Evolutionary conservation across 202 grass and related monocot species (phyloP), one percentile per base, ranked within the genome.

Genomic region (Tripidium arundinaceum): DNA sequence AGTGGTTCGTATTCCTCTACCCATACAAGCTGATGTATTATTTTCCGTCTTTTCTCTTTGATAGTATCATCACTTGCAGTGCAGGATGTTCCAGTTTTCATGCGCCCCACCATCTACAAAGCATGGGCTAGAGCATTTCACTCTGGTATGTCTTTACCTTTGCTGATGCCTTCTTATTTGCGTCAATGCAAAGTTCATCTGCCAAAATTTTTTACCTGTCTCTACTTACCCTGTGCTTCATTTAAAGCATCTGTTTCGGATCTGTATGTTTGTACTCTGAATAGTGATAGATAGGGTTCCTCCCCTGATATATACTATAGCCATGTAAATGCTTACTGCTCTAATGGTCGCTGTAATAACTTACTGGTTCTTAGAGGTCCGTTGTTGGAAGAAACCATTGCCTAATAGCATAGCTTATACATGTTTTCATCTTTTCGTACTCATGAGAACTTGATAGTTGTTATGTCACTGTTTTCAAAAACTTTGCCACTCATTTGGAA

Each of bases 51-150:
- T 39, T 67, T 6, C 64, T 40, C 64, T 39, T 40, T 11, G n/a
- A 68, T 68, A 25, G 11, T 40, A 69, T 15, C 8, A 34, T 42
- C 43, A 66, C 42, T 31, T 41, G 39, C 39, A 41, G 39, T 85
- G 21, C 62, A 97, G 91, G 82, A 93, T 78, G 42, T 97, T 50
- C 94, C 91, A 43, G 76, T 91, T 40, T 83, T 83, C 37, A 68
- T 87, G 68, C 84, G 85, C 9, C 89, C 91, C 66, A 64, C 50
- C 73, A 64, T 94, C 68, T 92, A 92, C 75, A 94, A 86, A 77
- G 59, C 85, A 86, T 94, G 91, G 94, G 83, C 91, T 70, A 76
- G 89, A 75, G 91, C 94, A 62, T 94, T 97, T 76, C 91, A 92
- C 81, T 88, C 85, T 40, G 63, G 94, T 97, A 86, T 65, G 57